Conservation (phyloP, 1,284 basidiomycete species). For the Malassezia equina region DNA sequence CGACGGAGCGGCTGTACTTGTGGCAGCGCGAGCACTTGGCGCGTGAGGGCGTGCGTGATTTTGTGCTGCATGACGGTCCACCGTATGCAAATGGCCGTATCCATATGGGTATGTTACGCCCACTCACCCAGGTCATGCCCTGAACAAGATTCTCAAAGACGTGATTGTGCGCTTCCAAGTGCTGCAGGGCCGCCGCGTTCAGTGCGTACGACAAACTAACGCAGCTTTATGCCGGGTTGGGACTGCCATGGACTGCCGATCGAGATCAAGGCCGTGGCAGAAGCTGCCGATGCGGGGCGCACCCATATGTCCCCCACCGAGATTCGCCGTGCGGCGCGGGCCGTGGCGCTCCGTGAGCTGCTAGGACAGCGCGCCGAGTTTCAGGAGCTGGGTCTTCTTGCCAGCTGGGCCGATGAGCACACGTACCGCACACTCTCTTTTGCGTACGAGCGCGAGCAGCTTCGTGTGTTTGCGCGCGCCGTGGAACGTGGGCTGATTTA, state of each 20-base stretch:
- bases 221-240: conserved; percentile 78
- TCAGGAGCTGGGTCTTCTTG: conserved; percentile 75
- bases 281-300: conserved; percentile 56
- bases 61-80: conserved; percentile 88
- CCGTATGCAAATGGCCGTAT: conserved; percentile 94
- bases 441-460: conserved; percentile 76
- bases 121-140: conserved; percentile 64
- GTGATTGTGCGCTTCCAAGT: conserved; percentile 85
- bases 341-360: conserved; percentile 68
- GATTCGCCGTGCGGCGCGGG: conserved; percentile 65
- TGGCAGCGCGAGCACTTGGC: conserved; percentile 63
- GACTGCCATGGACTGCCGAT: conserved; percentile 98
- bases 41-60: conserved; percentile 52
- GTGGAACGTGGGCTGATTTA: conserved; percentile 69
- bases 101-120: conserved; percentile 66
- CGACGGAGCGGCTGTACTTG: conserved; percentile 67
- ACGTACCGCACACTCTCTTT: conserved; percentile 65
- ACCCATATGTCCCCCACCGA: conserved; percentile 31
- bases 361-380: conserved; percentile 71
- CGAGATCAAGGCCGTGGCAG: conserved; percentile 37
- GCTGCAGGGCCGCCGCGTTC: conserved; percentile 64
- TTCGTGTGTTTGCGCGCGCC: conserved; percentile 78
- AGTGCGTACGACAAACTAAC: conserved; percentile 54
- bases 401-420: conserved; percentile 66
- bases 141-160: conserved; percentile 96